These are phyloP conservation scores for Sugiyamaella paludigena DNA, from an alignment of 1,139 yeast species.

Conservation along the genomic window DNA sequence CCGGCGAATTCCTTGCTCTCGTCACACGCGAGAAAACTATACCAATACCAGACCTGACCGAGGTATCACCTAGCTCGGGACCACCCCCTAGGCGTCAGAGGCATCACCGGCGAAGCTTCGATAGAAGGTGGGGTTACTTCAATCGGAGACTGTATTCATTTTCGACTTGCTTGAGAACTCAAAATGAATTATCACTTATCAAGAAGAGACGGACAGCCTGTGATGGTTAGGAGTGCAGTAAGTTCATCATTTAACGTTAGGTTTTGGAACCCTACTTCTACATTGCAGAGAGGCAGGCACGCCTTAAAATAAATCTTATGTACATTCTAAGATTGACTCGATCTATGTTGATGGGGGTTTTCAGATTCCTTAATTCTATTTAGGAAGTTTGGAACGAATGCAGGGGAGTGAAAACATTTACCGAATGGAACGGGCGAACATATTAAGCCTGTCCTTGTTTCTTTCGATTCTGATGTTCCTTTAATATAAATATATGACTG, in stretches of 20 bases:
- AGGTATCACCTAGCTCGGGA: no score
- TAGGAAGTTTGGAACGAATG: neutral
- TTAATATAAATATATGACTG: neutral
- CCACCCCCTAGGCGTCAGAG: no score
- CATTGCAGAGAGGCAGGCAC: neutral
- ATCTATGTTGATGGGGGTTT: neutral
- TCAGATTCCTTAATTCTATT: neutral
- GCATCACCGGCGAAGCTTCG: no score
- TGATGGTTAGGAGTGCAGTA: neutral
- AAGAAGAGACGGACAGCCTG: no score
- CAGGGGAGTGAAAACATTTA: neutral
- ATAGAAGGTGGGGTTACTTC: no score
- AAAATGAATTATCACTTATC: no score
- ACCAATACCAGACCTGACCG: no score
- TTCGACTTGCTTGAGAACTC: no score
- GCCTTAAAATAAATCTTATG: neutral
- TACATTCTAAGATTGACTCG: neutral
- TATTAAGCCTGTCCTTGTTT: neutral
- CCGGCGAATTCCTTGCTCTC: no score
- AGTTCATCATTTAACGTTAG: no score
- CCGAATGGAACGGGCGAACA: neutral
- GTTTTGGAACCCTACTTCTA: neutral
- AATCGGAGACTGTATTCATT: no score
- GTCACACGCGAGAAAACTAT: no score
- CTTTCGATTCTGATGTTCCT: slow-evolving; percentile 2